Percentiles rank a stretch among this genome's conserved stretches.
phyloP scores from a whole-genome alignment of 306 rosid genomes.

The Rubus idaeus region DNA sequence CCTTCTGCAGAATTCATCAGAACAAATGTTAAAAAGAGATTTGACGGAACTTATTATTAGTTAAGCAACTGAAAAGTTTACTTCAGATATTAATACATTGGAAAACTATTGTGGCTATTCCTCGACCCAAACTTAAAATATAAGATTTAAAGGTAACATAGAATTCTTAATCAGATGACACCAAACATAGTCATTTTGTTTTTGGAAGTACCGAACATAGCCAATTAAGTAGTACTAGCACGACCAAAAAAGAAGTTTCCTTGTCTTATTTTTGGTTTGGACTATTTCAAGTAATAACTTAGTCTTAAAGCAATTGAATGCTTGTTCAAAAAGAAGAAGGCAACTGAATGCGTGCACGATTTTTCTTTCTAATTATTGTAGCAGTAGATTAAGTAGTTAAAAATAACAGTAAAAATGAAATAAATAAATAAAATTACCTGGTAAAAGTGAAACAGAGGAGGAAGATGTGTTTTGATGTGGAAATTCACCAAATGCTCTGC shows the following conservation, averaged over 20 bases:
- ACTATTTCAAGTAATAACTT: background rate
- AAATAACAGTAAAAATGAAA: background rate
- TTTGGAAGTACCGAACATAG: too few species aligned
- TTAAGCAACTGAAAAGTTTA: too few species aligned
- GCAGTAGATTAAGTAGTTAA: background rate
- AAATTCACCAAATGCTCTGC: constrained; percentile 2
- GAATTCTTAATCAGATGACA: too few species aligned
- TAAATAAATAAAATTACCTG: background rate
- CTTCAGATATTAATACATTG: too few species aligned
- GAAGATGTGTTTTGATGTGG: constrained; percentile 12
- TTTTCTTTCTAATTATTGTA: background rate
- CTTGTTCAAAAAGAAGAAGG: too few species aligned
- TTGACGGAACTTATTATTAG: too few species aligned
- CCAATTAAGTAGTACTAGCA: too few species aligned
- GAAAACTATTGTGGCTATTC: too few species aligned
- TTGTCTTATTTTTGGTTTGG: background rate
- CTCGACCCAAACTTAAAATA: too few species aligned
- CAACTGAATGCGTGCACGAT: background rate
- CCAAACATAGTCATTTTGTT: too few species aligned
- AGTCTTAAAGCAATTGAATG: background rate
- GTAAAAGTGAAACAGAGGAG: background rate
- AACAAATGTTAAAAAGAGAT: background rate
- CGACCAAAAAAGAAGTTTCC: background rate
- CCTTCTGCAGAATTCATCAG: background rate
- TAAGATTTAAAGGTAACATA: too few species aligned